Conservation (phyloP, 495 filamentous ascomycete genomes). For the Darksidea phi region DNA sequence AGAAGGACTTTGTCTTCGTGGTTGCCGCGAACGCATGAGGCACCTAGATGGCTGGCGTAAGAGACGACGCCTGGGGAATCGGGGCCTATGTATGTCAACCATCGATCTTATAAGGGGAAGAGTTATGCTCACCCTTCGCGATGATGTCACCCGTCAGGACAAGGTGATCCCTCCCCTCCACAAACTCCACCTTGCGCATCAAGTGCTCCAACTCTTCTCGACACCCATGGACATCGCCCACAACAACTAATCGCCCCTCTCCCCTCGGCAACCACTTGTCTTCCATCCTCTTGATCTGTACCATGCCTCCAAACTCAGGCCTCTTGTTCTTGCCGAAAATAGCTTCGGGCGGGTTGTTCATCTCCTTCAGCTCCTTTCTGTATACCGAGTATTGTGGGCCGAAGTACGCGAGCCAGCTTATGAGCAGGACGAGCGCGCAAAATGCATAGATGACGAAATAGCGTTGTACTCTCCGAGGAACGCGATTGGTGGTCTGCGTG, state of each 20-base stretch:
- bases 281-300: constrained; percentile 50
- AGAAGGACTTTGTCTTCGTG: constrained; percentile 82
- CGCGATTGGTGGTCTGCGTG: constrained; percentile 14
- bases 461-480: constrained; percentile 38
- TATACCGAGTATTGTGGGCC: constrained; percentile 48
- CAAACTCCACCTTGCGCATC: constrained; percentile 65
- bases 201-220: constrained; percentile 63
- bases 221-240: constrained; percentile 93
- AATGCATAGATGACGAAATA: constrained; percentile 47
- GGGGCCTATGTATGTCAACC: constrained; percentile 51
- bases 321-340: constrained; percentile 52
- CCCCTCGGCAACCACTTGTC: constrained; percentile 21
- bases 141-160: constrained; percentile 83
- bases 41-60: constrained; percentile 63
- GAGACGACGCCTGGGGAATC: constrained; percentile 77
- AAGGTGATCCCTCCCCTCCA: constrained; percentile 66
- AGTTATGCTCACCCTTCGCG: constrained; percentile 57
- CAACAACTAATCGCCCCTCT: constrained; percentile 58
- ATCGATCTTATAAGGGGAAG: background rate
- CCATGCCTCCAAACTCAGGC: constrained; percentile 51
- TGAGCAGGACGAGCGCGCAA: constrained; percentile 44
- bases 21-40: constrained; percentile 84
- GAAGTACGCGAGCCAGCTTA: constrained; percentile 48
- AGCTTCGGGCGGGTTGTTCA: constrained; percentile 43
- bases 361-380: constrained; percentile 39